A percentile compares a stretch with the other conserved stretches of the same genome.
Evolutionary conservation across 2,329 filamentous ascomycete species (phyloP).

Genomic region (Cyphellophora attinorum): DNA sequence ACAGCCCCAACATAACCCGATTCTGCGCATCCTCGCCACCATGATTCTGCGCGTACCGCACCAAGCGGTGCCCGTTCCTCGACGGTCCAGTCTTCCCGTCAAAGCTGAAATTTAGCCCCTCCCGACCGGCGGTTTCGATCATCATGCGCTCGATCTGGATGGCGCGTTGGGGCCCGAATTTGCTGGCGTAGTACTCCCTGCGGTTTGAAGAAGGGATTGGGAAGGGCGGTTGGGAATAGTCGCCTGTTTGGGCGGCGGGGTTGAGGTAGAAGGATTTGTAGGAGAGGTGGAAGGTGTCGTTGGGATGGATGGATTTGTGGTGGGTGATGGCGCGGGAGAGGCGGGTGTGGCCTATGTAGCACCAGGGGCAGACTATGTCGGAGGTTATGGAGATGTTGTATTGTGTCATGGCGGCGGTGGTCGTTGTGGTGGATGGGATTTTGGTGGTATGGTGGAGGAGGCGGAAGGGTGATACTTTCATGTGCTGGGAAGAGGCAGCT

Average conservation of each 20-base stretch:
- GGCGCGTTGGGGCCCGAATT: constrained; percentile 55
- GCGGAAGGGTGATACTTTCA: too few relatives aligned
- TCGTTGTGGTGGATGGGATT: too few relatives aligned
- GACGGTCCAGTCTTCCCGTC: constrained; percentile 66
- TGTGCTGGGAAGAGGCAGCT: too few relatives aligned
- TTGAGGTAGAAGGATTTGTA: constrained; percentile 80
- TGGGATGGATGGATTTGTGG: constrained; percentile 55
- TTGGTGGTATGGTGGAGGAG: too few relatives aligned
- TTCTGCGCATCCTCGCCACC: constrained; percentile 44
- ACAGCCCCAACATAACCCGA: constrained; percentile 52
- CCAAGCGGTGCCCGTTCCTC: constrained; percentile 66
- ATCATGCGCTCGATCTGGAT: constrained; percentile 51
- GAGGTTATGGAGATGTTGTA: constrained; percentile 69
- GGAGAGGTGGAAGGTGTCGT: constrained; percentile 61
- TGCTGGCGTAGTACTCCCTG: constrained; percentile 48
- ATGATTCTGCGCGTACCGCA: constrained; percentile 57
- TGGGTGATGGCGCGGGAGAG: constrained; percentile 61
- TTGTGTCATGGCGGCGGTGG: constrained; percentile 50
- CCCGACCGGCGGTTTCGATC: constrained; percentile 41
- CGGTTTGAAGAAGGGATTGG: constrained; percentile 42
- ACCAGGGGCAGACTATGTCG: constrained; percentile 72
- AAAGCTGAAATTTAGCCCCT: constrained; percentile 66
- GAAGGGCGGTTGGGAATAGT: constrained; percentile 43
- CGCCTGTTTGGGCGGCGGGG: constrained; percentile 46
- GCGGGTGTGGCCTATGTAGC: constrained; percentile 71